phyloP scores from a whole-genome alignment of 2,329 filamentous ascomycete species.

The Trichophyton schoenleinii region DNA sequence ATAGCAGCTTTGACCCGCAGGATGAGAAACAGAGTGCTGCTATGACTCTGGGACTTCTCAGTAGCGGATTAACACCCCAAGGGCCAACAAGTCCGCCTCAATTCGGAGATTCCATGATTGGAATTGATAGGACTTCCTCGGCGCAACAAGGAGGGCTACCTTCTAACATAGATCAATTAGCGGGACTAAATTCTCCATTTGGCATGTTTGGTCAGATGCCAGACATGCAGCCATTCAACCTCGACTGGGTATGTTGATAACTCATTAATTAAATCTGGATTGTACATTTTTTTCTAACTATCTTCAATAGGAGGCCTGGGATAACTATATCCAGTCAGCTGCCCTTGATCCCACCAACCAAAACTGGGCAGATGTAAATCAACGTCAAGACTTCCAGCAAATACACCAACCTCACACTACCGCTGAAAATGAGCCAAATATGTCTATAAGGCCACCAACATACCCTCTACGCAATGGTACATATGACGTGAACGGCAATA shows the following conservation, averaged over 20 bases:
- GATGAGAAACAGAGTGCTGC: constrained; percentile 53
- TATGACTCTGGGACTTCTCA: constrained; percentile 58
- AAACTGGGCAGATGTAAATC: constrained; percentile 23
- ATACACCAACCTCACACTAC: background rate
- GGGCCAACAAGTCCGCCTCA: constrained; percentile 21
- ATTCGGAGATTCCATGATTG: constrained; percentile 21
- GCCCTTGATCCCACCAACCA: constrained; percentile 31
- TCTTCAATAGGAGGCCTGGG: constrained; percentile 49
- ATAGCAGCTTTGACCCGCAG: constrained; percentile 29
- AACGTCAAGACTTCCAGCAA: constrained; percentile 21
- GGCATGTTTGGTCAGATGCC: constrained; percentile 44
- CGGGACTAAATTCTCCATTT: constrained; percentile 40
- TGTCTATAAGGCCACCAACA: background rate
- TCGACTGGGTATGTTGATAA: constrained; percentile 48
- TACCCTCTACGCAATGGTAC: background rate
- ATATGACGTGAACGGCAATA: background rate
- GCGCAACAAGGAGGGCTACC: constrained; percentile 17
- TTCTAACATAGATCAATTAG: constrained; percentile 19
- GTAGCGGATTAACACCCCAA: constrained; percentile 46
- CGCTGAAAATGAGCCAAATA: background rate
- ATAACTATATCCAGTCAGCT: constrained; percentile 53
- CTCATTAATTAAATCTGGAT: background rate
- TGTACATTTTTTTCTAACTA: constrained; percentile 17
- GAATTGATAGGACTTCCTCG: constrained; percentile 14
- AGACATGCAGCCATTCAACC: constrained; percentile 41